Evolutionary conservation across 805 yeast species (phyloP).

Genomic region (Wickerhamiella hasegawae): DNA sequence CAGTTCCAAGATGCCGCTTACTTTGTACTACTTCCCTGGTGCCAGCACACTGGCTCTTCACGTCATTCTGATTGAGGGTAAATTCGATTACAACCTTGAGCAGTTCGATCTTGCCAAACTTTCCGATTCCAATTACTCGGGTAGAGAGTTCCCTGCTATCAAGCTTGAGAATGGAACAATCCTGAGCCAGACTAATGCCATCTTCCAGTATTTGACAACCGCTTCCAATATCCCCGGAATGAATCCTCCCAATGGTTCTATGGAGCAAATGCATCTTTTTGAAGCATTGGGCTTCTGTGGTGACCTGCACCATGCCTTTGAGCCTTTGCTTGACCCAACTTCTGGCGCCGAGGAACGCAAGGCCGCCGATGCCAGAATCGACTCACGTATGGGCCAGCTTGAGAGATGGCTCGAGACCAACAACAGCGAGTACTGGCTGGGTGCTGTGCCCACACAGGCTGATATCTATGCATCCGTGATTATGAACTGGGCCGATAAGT

Average conservation of each 20-base stretch:
- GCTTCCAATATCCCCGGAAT: constrained; percentile 2
- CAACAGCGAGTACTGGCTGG: constrained; percentile 3
- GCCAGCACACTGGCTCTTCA: constrained; percentile 6
- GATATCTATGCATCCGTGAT: constrained; percentile 7
- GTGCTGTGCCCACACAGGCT: constrained; percentile 6
- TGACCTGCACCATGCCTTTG: constrained; percentile 5
- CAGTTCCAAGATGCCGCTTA: constrained; percentile 3
- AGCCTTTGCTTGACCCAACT: background rate
- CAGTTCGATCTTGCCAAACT: constrained; percentile 3
- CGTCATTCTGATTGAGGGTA: constrained; percentile 5
- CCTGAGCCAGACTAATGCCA: constrained; percentile 6
- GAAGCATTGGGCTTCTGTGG: constrained; percentile 2
- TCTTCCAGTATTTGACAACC: constrained; percentile 4
- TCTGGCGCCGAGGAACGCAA: background rate
- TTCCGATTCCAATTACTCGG: background rate
- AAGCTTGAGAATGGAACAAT: constrained; percentile 5
- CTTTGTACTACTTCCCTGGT: constrained; percentile 5
- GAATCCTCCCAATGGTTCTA: background rate
- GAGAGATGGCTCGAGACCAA: constrained; percentile 2
- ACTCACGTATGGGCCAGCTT: constrained; percentile 4
- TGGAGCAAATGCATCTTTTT: constrained; percentile 3
- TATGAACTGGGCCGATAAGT: constrained; percentile 4
- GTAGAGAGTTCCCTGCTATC: constrained; percentile 8
- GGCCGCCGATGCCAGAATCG: background rate
- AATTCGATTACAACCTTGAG: constrained; percentile 3